Evolutionary conservation across 495 filamentous ascomycete species (phyloP), one percentile per base, ranked within the genome.

Genomic region (Aspergillus bertholletiae): DNA sequence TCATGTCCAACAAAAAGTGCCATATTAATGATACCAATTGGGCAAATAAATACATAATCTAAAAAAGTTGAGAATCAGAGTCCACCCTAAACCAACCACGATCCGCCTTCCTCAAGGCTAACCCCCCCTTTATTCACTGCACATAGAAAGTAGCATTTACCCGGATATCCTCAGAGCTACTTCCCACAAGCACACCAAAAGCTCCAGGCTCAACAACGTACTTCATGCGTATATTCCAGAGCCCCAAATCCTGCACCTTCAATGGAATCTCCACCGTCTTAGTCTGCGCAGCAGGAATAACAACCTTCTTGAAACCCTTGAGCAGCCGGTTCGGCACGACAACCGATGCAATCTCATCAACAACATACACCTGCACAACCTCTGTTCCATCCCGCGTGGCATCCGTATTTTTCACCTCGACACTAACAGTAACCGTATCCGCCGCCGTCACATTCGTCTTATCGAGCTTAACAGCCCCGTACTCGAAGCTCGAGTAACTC

Each of bases 121-220:
- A 40, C 13, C 5, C 5, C 3, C 2, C 9, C 27, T 13, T 20
- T 18, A 48, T 37, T 50, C 47, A 71, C 53, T 51, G 54, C 20
- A 84, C 80, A 45, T 75, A 78, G 49, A 86, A 73, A 5, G 76
- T 85, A 9, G 75, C 72, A 64, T 80, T 84, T 0, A 70, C 74
- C 58, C 76, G 70, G 44, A 86, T 63, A 71, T 85, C 81, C 52
- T 63, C 62, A 49, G 82, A 85, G 40, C 68, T 72, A 35, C 73
- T 76, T 0, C 86, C 87, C 8, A 83, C 80, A 20, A 76, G 66
- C 9, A 87, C 72, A 18, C 72, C 57, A 62, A 88, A 90, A 22
- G 79, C 76, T 0, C 86, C 87, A 5, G 80, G 79, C 72, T 89
- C 87, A 24, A 89, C 84, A 7, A 85, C 83, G 63, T 88, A 88